Evolutionary conservation across 192 early-diverging fungal species (phyloP), one percentile per base, ranked within the genome.

Genomic region (Coemansia sp.): DNA sequence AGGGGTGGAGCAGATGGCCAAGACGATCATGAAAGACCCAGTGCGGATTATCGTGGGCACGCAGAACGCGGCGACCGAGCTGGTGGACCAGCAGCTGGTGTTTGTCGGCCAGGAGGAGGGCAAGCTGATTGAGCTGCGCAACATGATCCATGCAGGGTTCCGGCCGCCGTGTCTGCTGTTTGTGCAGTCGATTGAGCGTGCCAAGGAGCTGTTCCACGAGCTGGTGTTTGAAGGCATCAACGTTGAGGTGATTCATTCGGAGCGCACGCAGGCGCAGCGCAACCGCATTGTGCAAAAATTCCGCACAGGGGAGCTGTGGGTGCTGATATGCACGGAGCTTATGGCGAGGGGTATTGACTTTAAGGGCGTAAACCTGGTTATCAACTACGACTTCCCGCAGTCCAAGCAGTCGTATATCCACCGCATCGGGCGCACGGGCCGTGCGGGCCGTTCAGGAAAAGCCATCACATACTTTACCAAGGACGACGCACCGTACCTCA

Each of bases 331-430:
- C 29, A 98, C 97, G 2, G 95, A 99, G 60, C 72, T 99, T 44
- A 94, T 98, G 91, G 89, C 94, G 6, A 90, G 97, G 70, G 97
- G 97, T 84, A 90, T 99, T 66, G 95, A 99, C 82, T 97, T 99
- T 76, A 95, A 97, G 71, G 94, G 92, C 18, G 95, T 99, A 23
- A 92, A 95, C 52, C 60, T 93, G 56, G 97, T 99, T 27, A 91
- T 99, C 81, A 99, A 99, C 69, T 99, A 96, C 60, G 97, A 99
- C 69, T 95, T 98, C 66, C 95, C 97, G 45, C 91, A 94, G 74
- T 88, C 88, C 6, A 85, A 92, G 2, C 88, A 88, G 58, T 89
- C 89, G 24, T 99, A 99, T 71, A 95, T 97, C 66, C 97, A 99
- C 80, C 74, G 97, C 59, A 95, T 98, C 68, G 97, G 95, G 48